These are phyloP conservation scores for Fomitopsis pulvina DNA, from an alignment of 768 basidiomycete species.

Conservation along the genomic window DNA sequence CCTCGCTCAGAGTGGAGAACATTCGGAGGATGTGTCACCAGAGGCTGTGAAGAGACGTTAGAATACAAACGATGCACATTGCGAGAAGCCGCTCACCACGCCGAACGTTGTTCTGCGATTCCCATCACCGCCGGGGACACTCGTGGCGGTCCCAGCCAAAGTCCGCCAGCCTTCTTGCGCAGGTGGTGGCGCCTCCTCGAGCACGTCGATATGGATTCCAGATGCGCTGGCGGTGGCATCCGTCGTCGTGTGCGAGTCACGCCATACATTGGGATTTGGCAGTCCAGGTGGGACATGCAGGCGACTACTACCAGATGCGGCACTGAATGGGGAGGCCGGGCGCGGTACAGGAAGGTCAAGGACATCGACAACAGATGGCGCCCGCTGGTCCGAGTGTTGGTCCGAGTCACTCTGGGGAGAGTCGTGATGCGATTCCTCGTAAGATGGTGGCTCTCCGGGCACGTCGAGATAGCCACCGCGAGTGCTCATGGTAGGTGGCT, in stretches of 20 bases:
- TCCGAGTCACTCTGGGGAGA: conserved; percentile 8
- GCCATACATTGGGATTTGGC: conserved; percentile 27
- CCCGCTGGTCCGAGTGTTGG: too few species aligned
- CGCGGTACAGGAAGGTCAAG: conserved; percentile 55
- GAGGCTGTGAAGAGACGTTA: conserved; percentile 27
- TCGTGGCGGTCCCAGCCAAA: conserved; percentile 36
- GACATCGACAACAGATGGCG: conserved; percentile 41
- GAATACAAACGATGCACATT: not conserved
- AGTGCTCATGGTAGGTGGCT: not conserved
- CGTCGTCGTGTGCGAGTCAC: conserved; percentile 21
- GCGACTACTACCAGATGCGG: conserved; percentile 15
- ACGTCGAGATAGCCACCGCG: not conserved
- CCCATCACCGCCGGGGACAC: conserved; percentile 20
- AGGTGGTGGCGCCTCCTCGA: conserved; percentile 64
- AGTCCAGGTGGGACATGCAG: conserved; percentile 33
- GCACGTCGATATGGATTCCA: conserved; percentile 44
- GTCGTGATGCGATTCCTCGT: conserved; percentile 9
- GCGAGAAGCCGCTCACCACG: conserved; percentile 40
- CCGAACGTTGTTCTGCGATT: conserved; percentile 53
- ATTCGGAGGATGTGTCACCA: conserved; percentile 35
- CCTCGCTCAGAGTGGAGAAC: conserved; percentile 50
- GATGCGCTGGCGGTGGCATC: conserved; percentile 13
- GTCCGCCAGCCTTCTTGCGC: conserved; percentile 58
- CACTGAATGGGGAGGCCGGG: conserved; percentile 45
- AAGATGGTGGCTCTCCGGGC: conserved; percentile 12